phyloP scores from a whole-genome alignment of 257 asterid species.

The Solanum chmielewskii region DNA sequence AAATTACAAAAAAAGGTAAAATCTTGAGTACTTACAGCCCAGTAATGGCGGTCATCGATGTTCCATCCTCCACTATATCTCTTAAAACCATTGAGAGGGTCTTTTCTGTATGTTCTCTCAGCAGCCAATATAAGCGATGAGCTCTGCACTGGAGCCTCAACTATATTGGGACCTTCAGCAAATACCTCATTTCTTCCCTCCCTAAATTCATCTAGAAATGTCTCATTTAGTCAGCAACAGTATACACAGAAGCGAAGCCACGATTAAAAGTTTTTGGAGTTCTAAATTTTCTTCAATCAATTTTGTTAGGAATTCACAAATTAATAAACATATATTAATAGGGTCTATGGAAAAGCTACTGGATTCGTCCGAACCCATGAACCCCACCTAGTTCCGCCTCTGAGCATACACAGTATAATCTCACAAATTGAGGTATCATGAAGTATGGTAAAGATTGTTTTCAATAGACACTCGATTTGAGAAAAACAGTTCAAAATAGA shows the following conservation, averaged over 20 bases:
- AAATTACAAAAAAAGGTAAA: neutral
- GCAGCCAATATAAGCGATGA: conserved; percentile 68
- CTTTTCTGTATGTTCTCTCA: conserved; percentile 58
- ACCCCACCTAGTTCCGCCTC: no score
- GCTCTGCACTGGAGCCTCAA: conserved; percentile 13
- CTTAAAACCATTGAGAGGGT: conserved; percentile 52
- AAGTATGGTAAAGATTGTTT: no score
- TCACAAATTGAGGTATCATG: no score
- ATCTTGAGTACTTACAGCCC: conserved; percentile 58
- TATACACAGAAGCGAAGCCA: neutral
- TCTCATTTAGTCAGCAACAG: neutral
- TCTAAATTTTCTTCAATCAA: no score
- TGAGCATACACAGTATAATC: neutral
- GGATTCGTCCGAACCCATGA: no score
- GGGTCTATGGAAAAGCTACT: no score
- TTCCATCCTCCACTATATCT: conserved; percentile 82
- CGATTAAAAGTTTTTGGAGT: no score
- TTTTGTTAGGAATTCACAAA: no score
- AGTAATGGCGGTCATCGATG: conserved; percentile 65
- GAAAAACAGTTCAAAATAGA: neutral
- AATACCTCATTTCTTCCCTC: conserved; percentile 21
- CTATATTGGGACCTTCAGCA: conserved; percentile 22
- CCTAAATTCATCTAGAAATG: conserved; percentile 11
- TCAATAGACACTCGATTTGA: neutral
- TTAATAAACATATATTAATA: no score